Evolutionary conservation across 352 stramenopile genomes (phyloP).

Genomic region (Globisporangium paddicum): DNA sequence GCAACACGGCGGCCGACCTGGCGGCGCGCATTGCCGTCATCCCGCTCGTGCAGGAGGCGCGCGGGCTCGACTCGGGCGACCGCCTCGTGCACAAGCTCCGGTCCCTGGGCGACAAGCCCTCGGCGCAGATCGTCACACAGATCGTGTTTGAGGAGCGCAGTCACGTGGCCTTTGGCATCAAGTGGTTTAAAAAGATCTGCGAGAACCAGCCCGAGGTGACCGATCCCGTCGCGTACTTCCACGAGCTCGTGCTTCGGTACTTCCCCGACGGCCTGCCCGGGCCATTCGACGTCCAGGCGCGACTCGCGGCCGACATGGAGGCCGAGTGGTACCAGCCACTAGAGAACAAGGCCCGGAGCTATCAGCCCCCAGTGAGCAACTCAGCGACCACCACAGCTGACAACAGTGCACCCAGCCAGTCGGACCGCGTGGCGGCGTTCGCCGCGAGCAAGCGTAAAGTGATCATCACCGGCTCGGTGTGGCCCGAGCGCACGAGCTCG

Average conservation of each 20-base stretch:
- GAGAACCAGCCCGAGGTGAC: constrained; percentile 25
- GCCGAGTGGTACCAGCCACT: constrained; percentile 67
- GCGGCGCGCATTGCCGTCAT: constrained; percentile 73
- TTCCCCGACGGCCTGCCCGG: constrained; percentile 76
- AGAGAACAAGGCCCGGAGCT: constrained; percentile 37
- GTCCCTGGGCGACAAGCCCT: constrained; percentile 64
- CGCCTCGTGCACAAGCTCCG: constrained; percentile 67
- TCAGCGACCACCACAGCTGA: neutral
- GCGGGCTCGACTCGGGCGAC: constrained; percentile 72
- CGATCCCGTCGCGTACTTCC: constrained; percentile 68
- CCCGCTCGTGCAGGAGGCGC: constrained; percentile 76
- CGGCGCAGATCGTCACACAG: constrained; percentile 59
- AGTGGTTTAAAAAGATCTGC: constrained; percentile 73
- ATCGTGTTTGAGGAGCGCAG: constrained; percentile 77
- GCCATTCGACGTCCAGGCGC: constrained; percentile 69
- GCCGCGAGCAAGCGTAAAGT: constrained; percentile 60
- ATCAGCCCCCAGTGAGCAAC: neutral
- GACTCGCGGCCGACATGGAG: constrained; percentile 67
- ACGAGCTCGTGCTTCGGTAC: constrained; percentile 71
- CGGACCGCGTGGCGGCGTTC: constrained; percentile 36
- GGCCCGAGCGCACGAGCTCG: constrained; percentile 85
- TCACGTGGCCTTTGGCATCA: constrained; percentile 74
- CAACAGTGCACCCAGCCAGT: constrained; percentile 10
- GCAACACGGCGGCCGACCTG: constrained; percentile 63
- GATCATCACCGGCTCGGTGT: constrained; percentile 67